Conservation (phyloP, 176 grass and related monocot species). For the Phragmites australis region DNA sequence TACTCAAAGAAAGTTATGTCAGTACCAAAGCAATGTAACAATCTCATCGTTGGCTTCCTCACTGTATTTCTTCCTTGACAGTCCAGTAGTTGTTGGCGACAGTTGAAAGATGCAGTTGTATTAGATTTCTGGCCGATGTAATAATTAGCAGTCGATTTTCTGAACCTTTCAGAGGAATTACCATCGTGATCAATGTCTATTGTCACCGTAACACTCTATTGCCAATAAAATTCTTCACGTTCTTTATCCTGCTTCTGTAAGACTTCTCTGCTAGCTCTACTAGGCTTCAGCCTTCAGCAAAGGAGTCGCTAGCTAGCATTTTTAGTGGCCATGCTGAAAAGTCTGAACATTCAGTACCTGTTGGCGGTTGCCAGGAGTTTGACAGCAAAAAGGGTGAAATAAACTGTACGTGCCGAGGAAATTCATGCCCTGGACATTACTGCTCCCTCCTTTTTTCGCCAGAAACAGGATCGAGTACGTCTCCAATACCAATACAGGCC, state of each 20-base stretch:
- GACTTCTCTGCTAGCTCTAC: background rate
- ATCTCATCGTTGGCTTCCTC: background rate
- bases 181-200: background rate
- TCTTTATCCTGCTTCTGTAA: background rate
- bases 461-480: background rate
- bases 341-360: background rate
- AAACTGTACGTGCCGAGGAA: background rate
- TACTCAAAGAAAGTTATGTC: conserved; percentile 34
- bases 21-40: conserved; percentile 41
- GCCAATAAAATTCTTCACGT: background rate
- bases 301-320: background rate
- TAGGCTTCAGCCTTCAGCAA: background rate
- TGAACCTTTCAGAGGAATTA: background rate
- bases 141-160: background rate
- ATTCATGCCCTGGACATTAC: background rate
- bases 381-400: background rate
- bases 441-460: background rate
- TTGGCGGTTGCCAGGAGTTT: background rate
- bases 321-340: background rate
- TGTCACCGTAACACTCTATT: background rate
- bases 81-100: background rate
- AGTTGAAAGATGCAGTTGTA: background rate
- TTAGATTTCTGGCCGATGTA: background rate
- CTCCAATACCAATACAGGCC: background rate
- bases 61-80: conserved; percentile 6